Evolutionary conservation across 2,329 filamentous ascomycete genomes (phyloP), one percentile per base, ranked within the genome.

Genomic region (Fusarium verticillioides): DNA sequence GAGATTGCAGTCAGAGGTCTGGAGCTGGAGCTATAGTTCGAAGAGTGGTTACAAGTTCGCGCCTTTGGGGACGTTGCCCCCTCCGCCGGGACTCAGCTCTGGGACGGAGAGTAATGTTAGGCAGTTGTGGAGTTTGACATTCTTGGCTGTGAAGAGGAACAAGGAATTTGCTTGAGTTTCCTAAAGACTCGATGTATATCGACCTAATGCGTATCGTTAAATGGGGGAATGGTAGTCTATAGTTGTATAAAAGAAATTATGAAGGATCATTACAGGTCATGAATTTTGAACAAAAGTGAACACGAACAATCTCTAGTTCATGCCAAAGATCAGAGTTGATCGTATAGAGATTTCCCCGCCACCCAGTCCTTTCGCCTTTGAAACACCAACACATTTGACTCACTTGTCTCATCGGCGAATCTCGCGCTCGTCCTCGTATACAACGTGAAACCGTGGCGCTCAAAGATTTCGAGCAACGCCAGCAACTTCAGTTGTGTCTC

Each of bases 1-100:
- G 5, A 83, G 88, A 60, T 78, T 92, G 19, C 87, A 86, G 64
- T 83, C 82, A 4, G 90, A 92, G 75, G 88, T 92, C 1, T 92
- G 90, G 90, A 89, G 86, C 57, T 92, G 89, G 89, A 82, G 83
- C 12, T 91, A 88, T 69, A 40, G 37, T 28, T 30, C 52, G 1
- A 58, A 52, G 13, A 42, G 79, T 18, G n/a, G 59, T 15, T 77
- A 72, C 43, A 70, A 68, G n/a, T 71, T 78, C 6, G 72, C 77
- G 1, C 76, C 75, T 10, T 36, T 79, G 3, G 77, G 72, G 2
- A 76, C 72, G 0, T 34, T 78, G 18, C 71, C 70, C 1, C 71
- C 70, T 8, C 71, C 70, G 2, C 66, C 70, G 3, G 72, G 67
- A 0, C 19, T 71, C 1, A 53, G 61, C 1, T 71, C 73, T 5